Percentiles rank a stretch among this genome's conserved stretches.
Evolutionary conservation across 768 basidiomycete genomes (phyloP).

Genomic region (Tubosaeta sp.): DNA sequence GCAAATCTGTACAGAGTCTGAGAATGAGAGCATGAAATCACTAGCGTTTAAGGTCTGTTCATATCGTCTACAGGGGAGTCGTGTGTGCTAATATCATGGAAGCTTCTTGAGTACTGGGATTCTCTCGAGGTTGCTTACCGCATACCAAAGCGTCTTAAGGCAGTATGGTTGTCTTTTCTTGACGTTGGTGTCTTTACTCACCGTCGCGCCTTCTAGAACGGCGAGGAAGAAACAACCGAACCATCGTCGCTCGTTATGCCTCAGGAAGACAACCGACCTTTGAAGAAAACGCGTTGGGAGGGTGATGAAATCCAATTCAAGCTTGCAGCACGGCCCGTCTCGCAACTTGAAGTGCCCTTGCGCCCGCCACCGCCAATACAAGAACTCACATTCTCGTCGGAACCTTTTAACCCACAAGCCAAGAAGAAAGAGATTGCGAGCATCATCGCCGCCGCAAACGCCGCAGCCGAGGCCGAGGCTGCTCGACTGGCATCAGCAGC

Average conservation of each 20-base stretch:
- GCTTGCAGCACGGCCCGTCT: neutral
- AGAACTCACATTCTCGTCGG: neutral
- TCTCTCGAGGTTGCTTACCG: conserved; percentile 73
- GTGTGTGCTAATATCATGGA: neutral
- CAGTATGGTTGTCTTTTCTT: conserved; percentile 24
- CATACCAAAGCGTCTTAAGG: conserved; percentile 71
- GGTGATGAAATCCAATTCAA: conserved; percentile 23
- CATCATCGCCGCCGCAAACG: conserved; percentile 40
- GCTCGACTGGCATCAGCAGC: conserved; percentile 25
- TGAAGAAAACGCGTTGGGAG: conserved; percentile 31
- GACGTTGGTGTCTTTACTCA: neutral
- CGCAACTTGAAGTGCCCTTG: neutral
- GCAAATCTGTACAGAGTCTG: conserved; percentile 46
- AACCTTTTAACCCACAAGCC: neutral
- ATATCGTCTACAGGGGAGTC: neutral
- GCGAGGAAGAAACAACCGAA: conserved; percentile 27
- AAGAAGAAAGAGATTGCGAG: conserved; percentile 33
- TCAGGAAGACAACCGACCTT: conserved; percentile 28
- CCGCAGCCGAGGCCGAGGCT: conserved; percentile 32
- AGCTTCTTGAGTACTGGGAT: conserved; percentile 83
- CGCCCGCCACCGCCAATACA: neutral
- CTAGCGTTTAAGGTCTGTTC: conserved; percentile 59
- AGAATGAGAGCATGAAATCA: conserved; percentile 51
- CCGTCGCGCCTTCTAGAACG: conserved; percentile 18
- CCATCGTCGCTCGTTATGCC: conserved; percentile 14